phyloP scores from a whole-genome alignment of 345 rosid genomes.

The Salix dunnii region DNA sequence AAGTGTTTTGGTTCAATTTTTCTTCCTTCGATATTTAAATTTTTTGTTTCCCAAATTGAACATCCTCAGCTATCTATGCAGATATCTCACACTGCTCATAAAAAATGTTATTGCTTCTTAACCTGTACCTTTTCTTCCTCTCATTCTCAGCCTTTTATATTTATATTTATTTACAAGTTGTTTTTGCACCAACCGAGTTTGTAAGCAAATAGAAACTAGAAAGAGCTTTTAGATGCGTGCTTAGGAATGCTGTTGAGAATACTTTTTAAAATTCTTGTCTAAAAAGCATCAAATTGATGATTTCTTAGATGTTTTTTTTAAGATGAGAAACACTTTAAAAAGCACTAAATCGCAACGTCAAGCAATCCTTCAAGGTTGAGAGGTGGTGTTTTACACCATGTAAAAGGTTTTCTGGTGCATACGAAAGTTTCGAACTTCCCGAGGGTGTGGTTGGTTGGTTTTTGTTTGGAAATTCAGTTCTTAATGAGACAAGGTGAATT shows the following conservation, averaged over 20 bases:
- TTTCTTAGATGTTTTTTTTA: too few relatives aligned
- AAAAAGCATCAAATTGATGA: too few relatives aligned
- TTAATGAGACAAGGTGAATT: constrained; percentile 59
- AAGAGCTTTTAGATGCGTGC: neutral
- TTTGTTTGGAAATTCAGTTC: constrained; percentile 37
- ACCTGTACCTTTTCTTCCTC: neutral
- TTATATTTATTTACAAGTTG: neutral
- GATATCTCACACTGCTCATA: neutral
- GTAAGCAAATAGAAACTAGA: neutral
- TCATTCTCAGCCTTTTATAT: neutral
- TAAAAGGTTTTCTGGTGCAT: neutral
- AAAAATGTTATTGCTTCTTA: neutral
- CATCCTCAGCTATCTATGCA: neutral
- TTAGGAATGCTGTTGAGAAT: too few relatives aligned
- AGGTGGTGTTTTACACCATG: too few relatives aligned
- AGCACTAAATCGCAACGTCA: too few relatives aligned
- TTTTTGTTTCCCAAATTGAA: neutral
- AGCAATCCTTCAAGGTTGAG: too few relatives aligned
- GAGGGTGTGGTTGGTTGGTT: neutral
- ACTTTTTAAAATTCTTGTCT: too few relatives aligned
- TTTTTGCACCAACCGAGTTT: neutral
- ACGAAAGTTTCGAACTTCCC: neutral
- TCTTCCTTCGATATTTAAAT: neutral
- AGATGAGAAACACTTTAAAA: too few relatives aligned
- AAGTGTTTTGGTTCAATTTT: neutral